Evolutionary conservation across 1,284 basidiomycete species (phyloP).

Genomic region (Chondrostereum purpureum): DNA sequence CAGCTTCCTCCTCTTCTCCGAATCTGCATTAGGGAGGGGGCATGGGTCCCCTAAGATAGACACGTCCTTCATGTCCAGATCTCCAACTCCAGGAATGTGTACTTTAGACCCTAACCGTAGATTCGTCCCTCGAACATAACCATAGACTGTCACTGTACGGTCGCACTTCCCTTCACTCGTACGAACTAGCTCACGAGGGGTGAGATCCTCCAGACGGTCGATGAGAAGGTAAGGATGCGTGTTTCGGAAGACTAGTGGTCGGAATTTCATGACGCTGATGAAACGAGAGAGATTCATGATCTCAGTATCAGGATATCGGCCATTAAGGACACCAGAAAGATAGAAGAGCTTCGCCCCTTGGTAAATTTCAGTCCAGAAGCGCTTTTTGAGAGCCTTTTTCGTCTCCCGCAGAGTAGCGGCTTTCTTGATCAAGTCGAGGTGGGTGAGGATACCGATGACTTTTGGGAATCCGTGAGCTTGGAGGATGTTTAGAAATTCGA

Average conservation of each 20-base stretch:
- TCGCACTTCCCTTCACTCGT: conserved; percentile 81
- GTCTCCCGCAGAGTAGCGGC: conserved; percentile 81
- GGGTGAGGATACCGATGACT: conserved; percentile 93
- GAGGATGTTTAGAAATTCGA: conserved; percentile 96
- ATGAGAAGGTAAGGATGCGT: conserved; percentile 93
- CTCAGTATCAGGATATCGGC: conserved; percentile 95
- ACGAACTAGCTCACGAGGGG: conserved; percentile 79
- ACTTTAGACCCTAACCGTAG: conserved; percentile 78
- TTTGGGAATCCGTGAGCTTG: conserved; percentile 98
- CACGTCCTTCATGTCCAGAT: conserved; percentile 72
- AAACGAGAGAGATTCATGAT: conserved; percentile 95
- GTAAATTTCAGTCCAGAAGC: conserved; percentile 99
- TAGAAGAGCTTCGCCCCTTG: conserved; percentile 99
- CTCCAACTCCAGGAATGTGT: conserved; percentile 94
- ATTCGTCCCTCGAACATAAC: conserved; percentile 91
- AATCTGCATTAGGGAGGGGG: conserved; percentile 86
- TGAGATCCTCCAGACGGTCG: conserved; percentile 94
- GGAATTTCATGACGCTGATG: conserved; percentile 98
- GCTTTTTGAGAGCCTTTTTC: conserved; percentile 94
- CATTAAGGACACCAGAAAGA: conserved; percentile 95
- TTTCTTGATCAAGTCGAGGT: conserved; percentile 97
- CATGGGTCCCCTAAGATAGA: conserved; percentile 87
- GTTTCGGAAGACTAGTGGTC: conserved; percentile 95
- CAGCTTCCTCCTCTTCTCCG: conserved; percentile 88
- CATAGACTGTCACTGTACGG: conserved; percentile 88